Percentiles rank a stretch among this genome's conserved stretches.
Conservation (phyloP, 164 flowering plant genomes). For the Stephania japonica region DNA sequence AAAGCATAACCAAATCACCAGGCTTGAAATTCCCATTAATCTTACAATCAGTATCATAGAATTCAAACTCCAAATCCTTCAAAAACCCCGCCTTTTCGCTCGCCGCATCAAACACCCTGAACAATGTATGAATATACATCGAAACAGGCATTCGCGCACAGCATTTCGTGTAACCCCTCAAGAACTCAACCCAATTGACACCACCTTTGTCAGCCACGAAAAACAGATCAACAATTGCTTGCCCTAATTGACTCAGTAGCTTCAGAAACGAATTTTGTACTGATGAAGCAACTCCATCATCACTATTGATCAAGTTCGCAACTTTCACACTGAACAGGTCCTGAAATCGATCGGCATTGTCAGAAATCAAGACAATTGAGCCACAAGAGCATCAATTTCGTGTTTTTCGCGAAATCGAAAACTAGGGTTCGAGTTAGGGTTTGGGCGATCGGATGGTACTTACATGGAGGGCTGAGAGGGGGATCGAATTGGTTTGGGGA, state of each 20-base stretch:
- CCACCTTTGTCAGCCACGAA: slow-evolving; percentile 56
- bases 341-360: slow-evolving; percentile 27
- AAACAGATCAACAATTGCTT: slow-evolving; percentile 52
- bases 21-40: slow-evolving; percentile 37
- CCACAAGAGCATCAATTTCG: no score
- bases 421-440: no score
- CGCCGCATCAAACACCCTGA: slow-evolving; percentile 45
- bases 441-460: background rate
- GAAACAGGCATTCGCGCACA: slow-evolving; percentile 62
- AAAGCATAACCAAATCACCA: slow-evolving; percentile 49
- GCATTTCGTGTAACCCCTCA: slow-evolving; percentile 64
- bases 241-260: slow-evolving; percentile 52
- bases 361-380: background rate
- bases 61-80: slow-evolving; percentile 21
- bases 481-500: slow-evolving; percentile 46
- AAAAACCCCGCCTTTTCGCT: slow-evolving; percentile 38
- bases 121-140: slow-evolving; percentile 34
- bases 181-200: slow-evolving; percentile 64
- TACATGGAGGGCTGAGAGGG: slow-evolving; percentile 56
- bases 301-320: slow-evolving; percentile 23
- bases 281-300: slow-evolving; percentile 21
- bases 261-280: slow-evolving; percentile 33
- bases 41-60: slow-evolving; percentile 21
- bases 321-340: slow-evolving; percentile 40
- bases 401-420: no score